These are phyloP conservation scores for Artemisia argyi DNA, from an alignment of 129 eudicot species.

Conservation along the genomic window DNA sequence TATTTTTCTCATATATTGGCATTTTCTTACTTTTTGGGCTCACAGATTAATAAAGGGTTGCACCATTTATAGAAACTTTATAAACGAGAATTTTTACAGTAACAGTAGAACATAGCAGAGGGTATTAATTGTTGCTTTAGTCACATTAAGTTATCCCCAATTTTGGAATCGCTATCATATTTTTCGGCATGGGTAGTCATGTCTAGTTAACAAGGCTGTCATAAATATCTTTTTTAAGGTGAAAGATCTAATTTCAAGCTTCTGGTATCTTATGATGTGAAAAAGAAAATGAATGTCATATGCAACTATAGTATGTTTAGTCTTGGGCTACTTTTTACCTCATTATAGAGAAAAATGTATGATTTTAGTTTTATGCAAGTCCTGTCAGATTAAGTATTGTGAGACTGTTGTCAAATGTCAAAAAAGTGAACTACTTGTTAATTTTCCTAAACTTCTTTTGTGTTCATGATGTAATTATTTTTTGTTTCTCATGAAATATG, in stretches of 20 bases:
- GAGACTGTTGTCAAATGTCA: neutral
- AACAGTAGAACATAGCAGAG: neutral
- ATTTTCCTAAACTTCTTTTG: neutral
- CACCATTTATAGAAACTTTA: conserved; percentile 8
- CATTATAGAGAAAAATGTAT: conserved; percentile 5
- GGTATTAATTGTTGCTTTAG: neutral
- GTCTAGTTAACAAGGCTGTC: neutral
- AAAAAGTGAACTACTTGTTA: conserved; percentile 9
- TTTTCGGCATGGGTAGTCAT: neutral
- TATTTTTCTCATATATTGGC: neutral
- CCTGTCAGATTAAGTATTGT: neutral
- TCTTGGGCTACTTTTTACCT: neutral
- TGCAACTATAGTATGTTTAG: neutral
- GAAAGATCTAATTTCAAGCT: no score
- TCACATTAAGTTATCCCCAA: conserved; percentile 1
- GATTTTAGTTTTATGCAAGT: conserved; percentile 12
- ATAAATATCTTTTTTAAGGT: neutral
- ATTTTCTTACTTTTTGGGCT: neutral
- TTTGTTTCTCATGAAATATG: conserved; percentile 3
- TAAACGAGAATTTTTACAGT: neutral
- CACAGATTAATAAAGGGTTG: neutral
- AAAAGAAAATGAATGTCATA: no score
- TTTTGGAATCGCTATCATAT: conserved; percentile 1
- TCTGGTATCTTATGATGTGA: no score
- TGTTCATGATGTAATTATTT: neutral